Percentiles rank a stretch among this genome's conserved stretches.
Evolutionary conservation across 345 rosid genomes (phyloP).

Genomic region (Sonneratia alba): DNA sequence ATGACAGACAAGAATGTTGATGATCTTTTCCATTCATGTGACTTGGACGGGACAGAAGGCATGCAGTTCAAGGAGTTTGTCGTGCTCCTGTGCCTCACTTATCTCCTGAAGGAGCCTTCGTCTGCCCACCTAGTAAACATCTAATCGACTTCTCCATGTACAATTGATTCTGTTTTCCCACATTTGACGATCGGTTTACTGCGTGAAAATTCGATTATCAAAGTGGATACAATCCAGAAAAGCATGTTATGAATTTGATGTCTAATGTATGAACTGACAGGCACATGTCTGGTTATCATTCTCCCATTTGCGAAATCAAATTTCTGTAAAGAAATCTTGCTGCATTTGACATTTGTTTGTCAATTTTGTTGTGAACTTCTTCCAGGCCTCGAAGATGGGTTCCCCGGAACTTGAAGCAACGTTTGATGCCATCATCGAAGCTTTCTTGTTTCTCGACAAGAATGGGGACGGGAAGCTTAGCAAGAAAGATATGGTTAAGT

Average conservation of each 20-base stretch:
- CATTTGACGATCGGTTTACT: too few species aligned
- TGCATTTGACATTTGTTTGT: conserved; percentile 1
- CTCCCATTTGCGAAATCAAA: too few species aligned
- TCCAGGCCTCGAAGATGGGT: conserved; percentile 30
- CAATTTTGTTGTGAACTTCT: conserved; percentile 13
- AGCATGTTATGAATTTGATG: too few species aligned
- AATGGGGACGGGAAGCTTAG: conserved; percentile 70
- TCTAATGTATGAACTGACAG: too few species aligned
- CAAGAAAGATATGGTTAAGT: conserved; percentile 56
- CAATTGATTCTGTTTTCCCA: too few species aligned
- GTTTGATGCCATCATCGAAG: conserved; percentile 62
- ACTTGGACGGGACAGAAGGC: conserved; percentile 66
- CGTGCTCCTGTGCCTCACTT: conserved; percentile 68
- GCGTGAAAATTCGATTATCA: too few species aligned
- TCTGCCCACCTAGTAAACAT: conserved; percentile 10
- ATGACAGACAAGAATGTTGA: conserved; percentile 55
- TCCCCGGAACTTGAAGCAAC: conserved; percentile 51
- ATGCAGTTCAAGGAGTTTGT: conserved; percentile 78
- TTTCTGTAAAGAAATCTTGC: too few species aligned
- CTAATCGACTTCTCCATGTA: too few species aligned
- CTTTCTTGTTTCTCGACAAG: conserved; percentile 73
- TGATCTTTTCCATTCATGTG: conserved; percentile 69
- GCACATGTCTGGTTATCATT: too few species aligned
- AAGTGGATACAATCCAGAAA: too few species aligned
- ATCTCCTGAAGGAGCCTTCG: conserved; percentile 52